phyloP scores from a whole-genome alignment of 2,329 filamentous ascomycete species.

The Neonectria sp. region DNA sequence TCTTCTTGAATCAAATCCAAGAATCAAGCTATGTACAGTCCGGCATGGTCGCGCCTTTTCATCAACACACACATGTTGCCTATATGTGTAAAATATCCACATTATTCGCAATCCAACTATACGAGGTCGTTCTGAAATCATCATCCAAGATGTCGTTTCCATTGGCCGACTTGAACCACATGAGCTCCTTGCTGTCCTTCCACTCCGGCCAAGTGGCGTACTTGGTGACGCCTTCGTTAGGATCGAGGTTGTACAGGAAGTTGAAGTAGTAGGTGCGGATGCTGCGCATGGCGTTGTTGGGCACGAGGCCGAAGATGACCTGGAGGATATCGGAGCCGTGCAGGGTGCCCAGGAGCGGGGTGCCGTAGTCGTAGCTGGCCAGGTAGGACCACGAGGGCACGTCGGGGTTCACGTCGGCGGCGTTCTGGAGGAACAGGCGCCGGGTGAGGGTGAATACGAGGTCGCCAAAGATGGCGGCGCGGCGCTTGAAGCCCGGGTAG shows the following conservation, averaged over 20 bases:
- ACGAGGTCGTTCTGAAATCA: slow-evolving; percentile 54
- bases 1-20: neutral
- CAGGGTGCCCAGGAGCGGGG: slow-evolving; percentile 81
- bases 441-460: slow-evolving; percentile 81
- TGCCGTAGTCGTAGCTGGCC: slow-evolving; percentile 78
- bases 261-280: slow-evolving; percentile 80
- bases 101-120: slow-evolving; percentile 47
- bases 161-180: slow-evolving; percentile 59
- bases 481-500: slow-evolving; percentile 84
- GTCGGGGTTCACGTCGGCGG: slow-evolving; percentile 63
- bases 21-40: neutral
- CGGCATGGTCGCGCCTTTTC: neutral
- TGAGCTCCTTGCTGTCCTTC: slow-evolving; percentile 62
- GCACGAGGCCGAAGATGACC: slow-evolving; percentile 75
- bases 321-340: slow-evolving; percentile 80
- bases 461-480: slow-evolving; percentile 83
- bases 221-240: slow-evolving; percentile 69
- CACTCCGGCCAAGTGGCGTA: slow-evolving; percentile 61
- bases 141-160: slow-evolving; percentile 53
- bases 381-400: slow-evolving; percentile 84
- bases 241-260: slow-evolving; percentile 80
- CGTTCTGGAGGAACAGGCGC: slow-evolving; percentile 71
- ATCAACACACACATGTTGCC: neutral
- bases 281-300: slow-evolving; percentile 72
- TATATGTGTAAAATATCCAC: slow-evolving; percentile 45